Base-by-base conservation (phyloP, 495 filamentous ascomycete genomes). In the Aspergillus indologenus region DNA sequence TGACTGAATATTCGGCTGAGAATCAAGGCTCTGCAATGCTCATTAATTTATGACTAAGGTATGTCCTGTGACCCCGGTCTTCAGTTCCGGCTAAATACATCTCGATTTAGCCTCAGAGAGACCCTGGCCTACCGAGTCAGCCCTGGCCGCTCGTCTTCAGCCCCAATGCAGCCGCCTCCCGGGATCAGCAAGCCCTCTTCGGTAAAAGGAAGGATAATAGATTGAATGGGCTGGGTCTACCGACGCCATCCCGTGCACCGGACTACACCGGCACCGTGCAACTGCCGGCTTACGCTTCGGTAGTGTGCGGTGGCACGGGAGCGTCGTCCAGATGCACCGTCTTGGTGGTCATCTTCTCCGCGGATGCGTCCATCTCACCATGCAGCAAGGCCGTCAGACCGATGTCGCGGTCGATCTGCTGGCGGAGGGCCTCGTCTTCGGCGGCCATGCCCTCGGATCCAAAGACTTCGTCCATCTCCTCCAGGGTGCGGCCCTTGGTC, bases 401-500 rank as follows among this genome's bases (percentile, higher is more conserved):
- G 24, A 51, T 51, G 11, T 51, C 48, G 48, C 48, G 48, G 15
- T 51, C 48, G 24, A 51, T 51, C 5, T 9, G 48, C 23, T 51
- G 48, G 3, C 48, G 48, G 15, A 51, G 48, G 14, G 48, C 48
- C 48, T 51, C 48, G 23, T 51, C 48, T n/a, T 51, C 24, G 24
- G 48, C 48, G 3, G 48, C 48, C 48, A 51, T 51, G 48, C 23
- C 48, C 48, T 51, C 48, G 8, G 48, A 51, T 0, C 48, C 48
- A 20, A 51, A 51, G 1, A 51, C 15, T 18, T 51, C 48, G 48
- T 51, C 48, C 48, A 51, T 51, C 23, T 51, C 48, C 48, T 51
- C 48, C 21, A 51, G 23, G 0, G 48, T 51, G 23, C 48, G 48
- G 9, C 48, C 48, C 48, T 51, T 51, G 23, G 48, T 51, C 24